These are phyloP conservation scores for Talaromyces sp. DNA, from an alignment of 2,329 filamentous ascomycete genomes.

Conservation along the genomic window DNA sequence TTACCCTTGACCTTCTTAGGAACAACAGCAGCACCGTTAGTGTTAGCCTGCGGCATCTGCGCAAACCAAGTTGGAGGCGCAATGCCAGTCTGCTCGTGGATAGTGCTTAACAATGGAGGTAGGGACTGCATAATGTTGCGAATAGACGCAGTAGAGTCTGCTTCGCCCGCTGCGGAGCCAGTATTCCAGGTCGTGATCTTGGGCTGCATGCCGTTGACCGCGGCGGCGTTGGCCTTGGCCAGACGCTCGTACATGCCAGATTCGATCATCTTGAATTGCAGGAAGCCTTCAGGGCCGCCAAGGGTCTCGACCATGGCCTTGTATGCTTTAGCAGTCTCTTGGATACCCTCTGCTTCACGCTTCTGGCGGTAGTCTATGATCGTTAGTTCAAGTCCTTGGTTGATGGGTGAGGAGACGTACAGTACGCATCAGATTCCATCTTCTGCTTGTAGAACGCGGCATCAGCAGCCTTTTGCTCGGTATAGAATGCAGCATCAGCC, in stretches of 20 bases:
- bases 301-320: slow-evolving; percentile 66
- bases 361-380: slow-evolving; percentile 49
- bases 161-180: slow-evolving; percentile 38
- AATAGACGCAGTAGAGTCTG: slow-evolving; percentile 62
- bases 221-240: slow-evolving; percentile 71
- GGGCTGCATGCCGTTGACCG: slow-evolving; percentile 72
- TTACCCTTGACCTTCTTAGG: slow-evolving; percentile 13
- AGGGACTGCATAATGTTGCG: slow-evolving; percentile 81
- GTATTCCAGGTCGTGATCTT: slow-evolving; percentile 94
- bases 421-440: slow-evolving; percentile 39
- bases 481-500: slow-evolving; percentile 50
- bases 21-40: neutral
- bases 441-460: slow-evolving; percentile 42
- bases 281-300: slow-evolving; percentile 71
- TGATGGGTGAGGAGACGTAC: slow-evolving; percentile 20
- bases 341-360: slow-evolving; percentile 72
- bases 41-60: slow-evolving; percentile 46
- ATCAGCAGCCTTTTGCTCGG: slow-evolving; percentile 53
- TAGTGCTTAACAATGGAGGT: slow-evolving; percentile 77
- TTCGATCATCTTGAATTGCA: slow-evolving; percentile 86
- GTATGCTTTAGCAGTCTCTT: slow-evolving; percentile 78
- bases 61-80: slow-evolving; percentile 70
- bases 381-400: neutral
- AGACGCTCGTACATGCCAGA: slow-evolving; percentile 74
- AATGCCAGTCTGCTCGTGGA: slow-evolving; percentile 86